These are phyloP conservation scores for Pseudisothecium myosuroides DNA, from an alignment of 225 moss, liverwort and hornwort species.

Conservation along the genomic window DNA sequence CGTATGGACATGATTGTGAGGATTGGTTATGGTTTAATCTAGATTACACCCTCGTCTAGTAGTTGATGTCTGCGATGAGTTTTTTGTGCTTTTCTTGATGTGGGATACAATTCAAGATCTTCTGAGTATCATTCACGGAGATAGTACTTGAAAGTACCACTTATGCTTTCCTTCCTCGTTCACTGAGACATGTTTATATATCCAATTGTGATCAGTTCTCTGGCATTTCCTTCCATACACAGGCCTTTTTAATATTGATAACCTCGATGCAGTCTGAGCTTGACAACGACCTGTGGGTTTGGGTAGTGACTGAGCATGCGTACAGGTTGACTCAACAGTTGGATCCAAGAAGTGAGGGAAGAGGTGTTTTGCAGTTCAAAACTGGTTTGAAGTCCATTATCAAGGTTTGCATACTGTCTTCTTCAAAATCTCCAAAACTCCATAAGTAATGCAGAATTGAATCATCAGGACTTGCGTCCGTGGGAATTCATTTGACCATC, in stretches of 20 bases:
- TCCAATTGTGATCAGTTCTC: neutral
- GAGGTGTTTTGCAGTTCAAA: slow-evolving; percentile 90
- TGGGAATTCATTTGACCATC: neutral
- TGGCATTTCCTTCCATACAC: neutral
- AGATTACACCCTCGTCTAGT: neutral
- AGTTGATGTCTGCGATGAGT: neutral
- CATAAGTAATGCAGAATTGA: neutral
- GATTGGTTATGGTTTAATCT: neutral
- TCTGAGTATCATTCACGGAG: neutral
- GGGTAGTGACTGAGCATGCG: slow-evolving; percentile 84
- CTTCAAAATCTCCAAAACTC: neutral
- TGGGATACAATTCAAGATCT: neutral
- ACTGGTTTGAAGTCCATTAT: slow-evolving; percentile 76
- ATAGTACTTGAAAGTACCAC: neutral
- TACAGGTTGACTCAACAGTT: slow-evolving; percentile 75
- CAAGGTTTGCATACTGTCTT: slow-evolving; percentile 32
- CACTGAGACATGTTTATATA: neutral
- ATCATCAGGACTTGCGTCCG: neutral
- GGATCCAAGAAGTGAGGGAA: slow-evolving; percentile 84
- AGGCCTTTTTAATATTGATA: neutral
- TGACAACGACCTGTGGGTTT: slow-evolving; percentile 8
- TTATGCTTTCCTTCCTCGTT: neutral
- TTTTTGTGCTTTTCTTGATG: neutral
- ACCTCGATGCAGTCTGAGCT: neutral
- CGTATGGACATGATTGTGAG: neutral